Evolutionary conservation across 2,329 filamentous ascomycete genomes (phyloP).

Genomic region (Aureobasidium leucospermi): DNA sequence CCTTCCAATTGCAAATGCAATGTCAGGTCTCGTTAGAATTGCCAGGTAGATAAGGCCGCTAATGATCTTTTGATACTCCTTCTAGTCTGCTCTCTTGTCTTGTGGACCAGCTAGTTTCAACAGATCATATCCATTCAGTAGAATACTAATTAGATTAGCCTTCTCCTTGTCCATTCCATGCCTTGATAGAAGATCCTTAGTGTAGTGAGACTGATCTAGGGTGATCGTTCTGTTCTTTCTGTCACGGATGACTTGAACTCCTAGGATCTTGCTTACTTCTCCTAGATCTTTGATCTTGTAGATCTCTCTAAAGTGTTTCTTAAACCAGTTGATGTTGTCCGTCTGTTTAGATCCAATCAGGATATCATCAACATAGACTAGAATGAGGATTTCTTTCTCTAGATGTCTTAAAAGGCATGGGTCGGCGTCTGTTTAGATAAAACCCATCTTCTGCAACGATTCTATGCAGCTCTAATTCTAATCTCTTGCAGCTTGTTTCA

Average conservation of each 20-base stretch:
- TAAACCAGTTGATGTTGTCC: not conserved
- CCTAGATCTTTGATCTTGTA: not conserved
- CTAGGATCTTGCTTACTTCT: not conserved
- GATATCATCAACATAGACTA: not conserved
- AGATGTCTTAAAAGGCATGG: too few relatives aligned
- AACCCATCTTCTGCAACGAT: not conserved
- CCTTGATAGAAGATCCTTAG: not conserved
- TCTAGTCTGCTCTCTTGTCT: not conserved
- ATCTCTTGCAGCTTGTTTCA: too few relatives aligned
- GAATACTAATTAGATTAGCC: slow-evolving; percentile 1
- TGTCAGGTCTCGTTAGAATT: not conserved
- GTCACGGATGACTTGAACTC: not conserved
- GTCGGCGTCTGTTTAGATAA: too few relatives aligned
- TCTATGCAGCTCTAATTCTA: not conserved
- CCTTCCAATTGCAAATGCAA: not conserved
- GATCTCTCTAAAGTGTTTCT: not conserved
- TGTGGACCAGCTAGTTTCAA: not conserved
- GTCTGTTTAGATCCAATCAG: not conserved
- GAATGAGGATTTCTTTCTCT: not conserved
- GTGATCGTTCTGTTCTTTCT: not conserved
- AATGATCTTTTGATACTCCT: not conserved
- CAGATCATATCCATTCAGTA: not conserved
- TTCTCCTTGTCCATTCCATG: not conserved
- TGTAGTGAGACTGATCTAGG: not conserved
- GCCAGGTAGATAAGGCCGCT: not conserved